Conservation (phyloP, 1,284 basidiomycete species). For the Naganishia liquefaciens region DNA sequence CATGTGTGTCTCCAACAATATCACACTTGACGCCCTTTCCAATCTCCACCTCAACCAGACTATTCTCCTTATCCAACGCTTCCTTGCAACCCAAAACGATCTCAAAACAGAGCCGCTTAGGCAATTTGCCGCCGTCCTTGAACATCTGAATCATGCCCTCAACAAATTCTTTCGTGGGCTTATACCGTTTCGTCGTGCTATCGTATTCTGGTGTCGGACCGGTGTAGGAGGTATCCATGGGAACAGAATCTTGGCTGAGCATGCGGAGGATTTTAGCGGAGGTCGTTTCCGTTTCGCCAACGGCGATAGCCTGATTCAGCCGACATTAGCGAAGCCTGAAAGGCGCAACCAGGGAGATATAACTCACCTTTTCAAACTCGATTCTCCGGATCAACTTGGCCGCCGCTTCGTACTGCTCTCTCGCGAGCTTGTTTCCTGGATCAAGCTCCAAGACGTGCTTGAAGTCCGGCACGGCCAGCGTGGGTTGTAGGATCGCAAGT, state of each 20-base stretch:
- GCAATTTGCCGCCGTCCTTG: slow-evolving; percentile 75
- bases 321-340: neutral
- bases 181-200: slow-evolving; percentile 55
- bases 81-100: slow-evolving; percentile 86
- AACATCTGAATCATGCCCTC: slow-evolving; percentile 86
- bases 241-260: slow-evolving; percentile 68
- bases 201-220: slow-evolving; percentile 59
- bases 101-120: slow-evolving; percentile 90
- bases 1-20: slow-evolving; percentile 89
- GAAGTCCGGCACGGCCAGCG: slow-evolving; percentile 80
- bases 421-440: slow-evolving; percentile 78
- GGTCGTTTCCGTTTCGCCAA: slow-evolving; percentile 78
- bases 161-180: slow-evolving; percentile 76
- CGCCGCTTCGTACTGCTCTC: slow-evolving; percentile 79
- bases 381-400: slow-evolving; percentile 76
- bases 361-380: slow-evolving; percentile 71
- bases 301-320: slow-evolving; percentile 68
- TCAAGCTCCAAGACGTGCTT: slow-evolving; percentile 84
- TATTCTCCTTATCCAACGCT: slow-evolving; percentile 73
- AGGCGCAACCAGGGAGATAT: slow-evolving; percentile 54
- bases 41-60: slow-evolving; percentile 75
- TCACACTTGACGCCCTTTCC: slow-evolving; percentile 79
- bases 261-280: slow-evolving; percentile 72
- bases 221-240: slow-evolving; percentile 58
- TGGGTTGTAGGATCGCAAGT: slow-evolving; percentile 82